Conservation (phyloP, 75 land plant genomes). For the Azolla pinnata region DNA sequence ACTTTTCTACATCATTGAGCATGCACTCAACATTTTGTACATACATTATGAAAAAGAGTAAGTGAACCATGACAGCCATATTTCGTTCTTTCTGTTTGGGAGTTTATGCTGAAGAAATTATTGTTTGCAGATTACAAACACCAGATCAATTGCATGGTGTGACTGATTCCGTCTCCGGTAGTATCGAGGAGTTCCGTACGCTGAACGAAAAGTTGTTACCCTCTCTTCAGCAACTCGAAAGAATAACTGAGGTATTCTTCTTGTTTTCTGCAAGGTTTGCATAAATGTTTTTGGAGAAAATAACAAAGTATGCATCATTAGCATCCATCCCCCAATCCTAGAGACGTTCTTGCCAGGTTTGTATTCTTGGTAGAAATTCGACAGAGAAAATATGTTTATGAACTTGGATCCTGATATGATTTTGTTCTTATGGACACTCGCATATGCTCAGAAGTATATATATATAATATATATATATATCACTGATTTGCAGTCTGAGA, state of each 20-base stretch:
- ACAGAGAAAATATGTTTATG: neutral
- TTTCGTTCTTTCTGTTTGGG: too few relatives aligned
- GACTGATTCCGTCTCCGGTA: too few relatives aligned
- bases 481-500: slow-evolving; percentile 1
- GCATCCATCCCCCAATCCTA: neutral
- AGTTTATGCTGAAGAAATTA: too few relatives aligned
- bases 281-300: neutral
- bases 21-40: slow-evolving; percentile 53
- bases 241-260: slow-evolving; percentile 57
- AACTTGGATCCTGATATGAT: neutral
- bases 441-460: neutral
- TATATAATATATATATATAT: neutral
- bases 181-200: slow-evolving; percentile 18
- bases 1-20: slow-evolving; percentile 55
- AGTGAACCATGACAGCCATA: neutral
- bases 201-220: slow-evolving; percentile 51
- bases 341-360: neutral
- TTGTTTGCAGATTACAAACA: neutral
- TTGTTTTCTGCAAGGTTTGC: neutral
- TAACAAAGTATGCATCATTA: too few relatives aligned
- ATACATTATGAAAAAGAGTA: slow-evolving; percentile 71
- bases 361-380: neutral
- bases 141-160: slow-evolving; percentile 13
- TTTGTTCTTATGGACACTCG: neutral
- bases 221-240: slow-evolving; percentile 60